phyloP scores from a whole-genome alignment of 148 eudicot genomes.

The Bassia scoparia region DNA sequence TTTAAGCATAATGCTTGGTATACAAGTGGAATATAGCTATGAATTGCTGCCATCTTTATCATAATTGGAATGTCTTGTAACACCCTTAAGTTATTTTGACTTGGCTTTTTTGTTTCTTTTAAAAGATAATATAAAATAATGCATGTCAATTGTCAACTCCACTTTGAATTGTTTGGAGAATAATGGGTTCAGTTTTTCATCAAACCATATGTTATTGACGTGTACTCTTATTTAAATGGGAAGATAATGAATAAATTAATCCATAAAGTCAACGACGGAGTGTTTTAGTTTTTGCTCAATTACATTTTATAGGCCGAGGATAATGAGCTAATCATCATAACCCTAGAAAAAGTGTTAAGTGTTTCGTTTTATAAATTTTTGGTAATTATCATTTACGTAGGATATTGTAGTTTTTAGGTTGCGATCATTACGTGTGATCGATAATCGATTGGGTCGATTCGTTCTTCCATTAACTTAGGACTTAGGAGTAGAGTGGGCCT shows the following conservation, averaged over 20 bases:
- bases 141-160: conserved; percentile 31
- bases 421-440: not conserved
- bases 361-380: not conserved
- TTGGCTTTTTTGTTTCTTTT: conserved; percentile 1
- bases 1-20: not conserved
- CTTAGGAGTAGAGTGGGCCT: not conserved
- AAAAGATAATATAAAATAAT: conserved; percentile 31
- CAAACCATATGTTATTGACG: conserved; percentile 22
- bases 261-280: conserved; percentile 13
- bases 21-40: not conserved
- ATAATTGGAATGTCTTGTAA: conserved; percentile 9
- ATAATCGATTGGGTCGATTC: not conserved
- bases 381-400: conserved; percentile 5
- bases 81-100: conserved; percentile 3
- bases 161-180: conserved; percentile 4
- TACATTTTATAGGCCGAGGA: conserved; percentile 9
- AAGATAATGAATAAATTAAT: conserved; percentile 3
- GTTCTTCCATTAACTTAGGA: not conserved
- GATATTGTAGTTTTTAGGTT: conserved; percentile 3
- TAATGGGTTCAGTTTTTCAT: conserved; percentile 11
- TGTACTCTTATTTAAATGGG: not conserved
- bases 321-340: conserved; percentile 3
- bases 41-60: conserved; percentile 1
- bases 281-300: conserved; percentile 11
- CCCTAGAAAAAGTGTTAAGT: not conserved